These are phyloP conservation scores for Colletotrichum siamense DNA, from an alignment of 2,329 filamentous ascomycete genomes.

Conservation along the genomic window DNA sequence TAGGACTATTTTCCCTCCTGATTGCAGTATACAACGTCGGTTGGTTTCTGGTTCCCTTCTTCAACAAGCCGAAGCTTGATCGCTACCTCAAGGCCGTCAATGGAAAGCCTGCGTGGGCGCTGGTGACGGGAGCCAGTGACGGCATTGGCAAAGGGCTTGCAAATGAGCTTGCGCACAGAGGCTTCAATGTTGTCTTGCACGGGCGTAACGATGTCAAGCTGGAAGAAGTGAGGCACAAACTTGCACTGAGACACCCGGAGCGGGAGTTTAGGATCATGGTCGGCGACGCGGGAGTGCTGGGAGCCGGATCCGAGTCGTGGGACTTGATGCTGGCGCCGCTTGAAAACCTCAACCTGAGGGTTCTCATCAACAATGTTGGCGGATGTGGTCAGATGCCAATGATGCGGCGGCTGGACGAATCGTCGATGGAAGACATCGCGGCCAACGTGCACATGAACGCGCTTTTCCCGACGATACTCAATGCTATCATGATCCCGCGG, in stretches of 20 bases:
- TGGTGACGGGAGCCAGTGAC: conserved; percentile 59
- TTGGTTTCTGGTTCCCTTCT: conserved; percentile 10
- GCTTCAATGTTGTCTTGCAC: conserved; percentile 64
- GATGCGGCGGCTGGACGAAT: conserved; percentile 8
- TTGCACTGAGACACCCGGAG: conserved; percentile 44
- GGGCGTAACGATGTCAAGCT: conserved; percentile 59
- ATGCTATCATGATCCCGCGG: neutral
- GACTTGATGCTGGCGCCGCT: conserved; percentile 14
- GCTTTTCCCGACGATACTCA: conserved; percentile 16
- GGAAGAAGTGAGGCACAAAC: conserved; percentile 38
- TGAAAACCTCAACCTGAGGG: conserved; percentile 23
- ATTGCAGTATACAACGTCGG: neutral
- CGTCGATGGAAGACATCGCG: neutral
- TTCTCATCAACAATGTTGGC: conserved; percentile 27
- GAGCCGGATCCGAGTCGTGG: neutral
- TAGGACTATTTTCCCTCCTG: neutral
- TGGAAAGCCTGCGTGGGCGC: conserved; percentile 41
- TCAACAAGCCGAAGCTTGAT: conserved; percentile 13
- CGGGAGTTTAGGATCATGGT: conserved; percentile 44
- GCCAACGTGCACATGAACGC: conserved; percentile 13
- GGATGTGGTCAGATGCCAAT: neutral
- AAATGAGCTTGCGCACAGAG: conserved; percentile 52
- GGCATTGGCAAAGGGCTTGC: conserved; percentile 60
- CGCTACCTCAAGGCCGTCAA: conserved; percentile 26
- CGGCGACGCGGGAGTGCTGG: conserved; percentile 43